These are phyloP conservation scores for Cryptosporidium viatorum DNA, from an alignment of 169 alveolate species.

Conservation along the genomic window DNA sequence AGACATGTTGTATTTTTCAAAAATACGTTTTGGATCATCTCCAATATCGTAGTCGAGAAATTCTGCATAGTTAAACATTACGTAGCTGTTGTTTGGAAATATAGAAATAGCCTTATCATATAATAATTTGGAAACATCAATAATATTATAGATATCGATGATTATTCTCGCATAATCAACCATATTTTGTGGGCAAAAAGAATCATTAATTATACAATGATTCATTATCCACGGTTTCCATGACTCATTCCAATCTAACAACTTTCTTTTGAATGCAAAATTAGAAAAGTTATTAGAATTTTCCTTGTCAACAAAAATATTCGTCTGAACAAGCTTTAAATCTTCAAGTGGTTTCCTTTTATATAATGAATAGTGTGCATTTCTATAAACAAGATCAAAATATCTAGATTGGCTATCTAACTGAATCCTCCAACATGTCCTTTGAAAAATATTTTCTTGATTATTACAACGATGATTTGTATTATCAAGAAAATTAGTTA, in stretches of 20 bases:
- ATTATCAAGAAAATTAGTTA: slow-evolving; percentile 63
- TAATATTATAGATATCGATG: slow-evolving; percentile 42
- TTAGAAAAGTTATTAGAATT: not conserved
- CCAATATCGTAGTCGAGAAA: slow-evolving; percentile 68
- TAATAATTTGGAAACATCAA: slow-evolving; percentile 37
- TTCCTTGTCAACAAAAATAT: not conserved
- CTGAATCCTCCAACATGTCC: slow-evolving; percentile 76
- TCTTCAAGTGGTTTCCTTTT: slow-evolving; percentile 9
- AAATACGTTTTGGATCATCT: slow-evolving; percentile 4
- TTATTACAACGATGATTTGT: slow-evolving; percentile 52
- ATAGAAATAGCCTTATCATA: slow-evolving; percentile 59
- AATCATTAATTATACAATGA: slow-evolving; percentile 38
- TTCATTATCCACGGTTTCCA: slow-evolving; percentile 67
- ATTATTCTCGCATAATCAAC: slow-evolving; percentile 72
- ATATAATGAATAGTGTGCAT: slow-evolving; percentile 65
- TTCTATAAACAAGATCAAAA: slow-evolving; percentile 76
- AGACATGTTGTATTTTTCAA: slow-evolving; percentile 24
- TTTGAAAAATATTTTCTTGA: slow-evolving; percentile 42
- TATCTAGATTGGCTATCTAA: slow-evolving; percentile 45
- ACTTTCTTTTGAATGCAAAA: slow-evolving; percentile 35
- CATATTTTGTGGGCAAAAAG: slow-evolving; percentile 43
- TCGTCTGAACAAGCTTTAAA: not conserved
- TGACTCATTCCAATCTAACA: slow-evolving; percentile 61
- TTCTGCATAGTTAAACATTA: slow-evolving; percentile 59
- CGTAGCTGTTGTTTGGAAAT: slow-evolving; percentile 30